Evolutionary conservation across 2,329 filamentous ascomycete species (phyloP).

Genomic region (Botryotinia convoluta): DNA sequence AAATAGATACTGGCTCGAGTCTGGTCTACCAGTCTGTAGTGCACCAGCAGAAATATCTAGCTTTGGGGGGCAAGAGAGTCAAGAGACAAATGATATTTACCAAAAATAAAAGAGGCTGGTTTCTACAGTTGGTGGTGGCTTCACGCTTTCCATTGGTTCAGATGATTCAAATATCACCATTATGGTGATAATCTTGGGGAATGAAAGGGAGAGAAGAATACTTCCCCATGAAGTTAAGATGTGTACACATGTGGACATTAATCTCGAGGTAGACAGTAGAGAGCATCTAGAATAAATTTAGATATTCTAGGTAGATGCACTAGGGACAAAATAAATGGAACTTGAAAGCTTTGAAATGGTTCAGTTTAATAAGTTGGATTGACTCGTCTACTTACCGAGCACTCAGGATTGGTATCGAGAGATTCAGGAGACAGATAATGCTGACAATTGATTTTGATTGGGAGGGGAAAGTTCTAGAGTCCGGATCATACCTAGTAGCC

Average conservation of each 20-base stretch:
- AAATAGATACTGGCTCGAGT: background rate
- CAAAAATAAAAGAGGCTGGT: background rate
- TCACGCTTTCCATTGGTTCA: background rate
- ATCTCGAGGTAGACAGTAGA: background rate
- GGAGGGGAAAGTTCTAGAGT: slow-evolving; percentile 14
- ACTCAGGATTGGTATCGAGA: background rate
- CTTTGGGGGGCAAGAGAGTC: background rate
- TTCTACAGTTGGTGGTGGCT: background rate
- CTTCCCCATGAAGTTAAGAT: slow-evolving; percentile 2
- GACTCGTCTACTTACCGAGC: background rate
- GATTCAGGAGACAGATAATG: slow-evolving; percentile 1
- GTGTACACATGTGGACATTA: background rate
- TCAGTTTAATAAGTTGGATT: background rate
- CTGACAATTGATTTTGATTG: slow-evolving; percentile 8
- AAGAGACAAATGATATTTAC: background rate
- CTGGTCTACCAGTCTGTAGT: background rate
- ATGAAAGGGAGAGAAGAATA: background rate
- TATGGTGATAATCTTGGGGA: background rate
- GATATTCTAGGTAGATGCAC: background rate
- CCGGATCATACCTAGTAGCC: background rate
- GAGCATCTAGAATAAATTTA: background rate
- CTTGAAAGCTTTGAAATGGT: background rate
- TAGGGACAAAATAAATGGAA: background rate
- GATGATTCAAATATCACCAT: background rate
- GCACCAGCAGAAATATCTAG: background rate